phyloP scores from a whole-genome alignment of 495 filamentous ascomycete species.

The Trypethelium eluteriae region DNA sequence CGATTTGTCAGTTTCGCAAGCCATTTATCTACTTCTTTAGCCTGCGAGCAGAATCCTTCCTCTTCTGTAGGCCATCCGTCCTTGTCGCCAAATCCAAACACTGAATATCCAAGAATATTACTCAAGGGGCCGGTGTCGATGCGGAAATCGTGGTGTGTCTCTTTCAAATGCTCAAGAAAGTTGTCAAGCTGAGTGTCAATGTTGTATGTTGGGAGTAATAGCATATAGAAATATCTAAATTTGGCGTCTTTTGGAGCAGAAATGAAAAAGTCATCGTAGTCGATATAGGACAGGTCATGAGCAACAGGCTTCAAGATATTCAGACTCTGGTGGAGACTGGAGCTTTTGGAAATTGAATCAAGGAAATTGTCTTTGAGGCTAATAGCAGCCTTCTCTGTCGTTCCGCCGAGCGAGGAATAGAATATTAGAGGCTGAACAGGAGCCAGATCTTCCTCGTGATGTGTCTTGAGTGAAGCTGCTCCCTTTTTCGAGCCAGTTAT shows the following conservation, averaged over 20 bases:
- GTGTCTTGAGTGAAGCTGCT: conserved; percentile 24
- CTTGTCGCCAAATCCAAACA: conserved; percentile 87
- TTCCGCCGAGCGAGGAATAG: conserved; percentile 76
- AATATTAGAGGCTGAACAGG: conserved; percentile 70
- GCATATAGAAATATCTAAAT: conserved; percentile 66
- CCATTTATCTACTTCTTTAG: conserved; percentile 84
- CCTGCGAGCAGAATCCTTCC: conserved; percentile 87
- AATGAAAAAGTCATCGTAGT: conserved; percentile 88
- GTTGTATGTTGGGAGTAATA: conserved; percentile 82
- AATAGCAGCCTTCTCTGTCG: conserved; percentile 62
- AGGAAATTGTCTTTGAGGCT: conserved; percentile 48
- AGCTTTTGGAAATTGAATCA: conserved; percentile 24
- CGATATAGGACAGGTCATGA: conserved; percentile 74
- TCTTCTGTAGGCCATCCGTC: conserved; percentile 86
- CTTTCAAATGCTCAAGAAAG: conserved; percentile 73
- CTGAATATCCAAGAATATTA: conserved; percentile 70
- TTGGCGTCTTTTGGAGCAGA: conserved; percentile 40
- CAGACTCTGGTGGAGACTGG: not conserved
- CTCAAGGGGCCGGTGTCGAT: conserved; percentile 83
- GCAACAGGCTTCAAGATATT: conserved; percentile 50
- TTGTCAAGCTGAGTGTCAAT: conserved; percentile 80
- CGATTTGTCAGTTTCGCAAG: conserved; percentile 81
- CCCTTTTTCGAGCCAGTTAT: conserved; percentile 30
- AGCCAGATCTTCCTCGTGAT: conserved; percentile 20
- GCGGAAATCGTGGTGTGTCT: conserved; percentile 92